Evolutionary conservation across 75 land plant species (phyloP).

Genomic region (Isoetes taiwanensis): DNA sequence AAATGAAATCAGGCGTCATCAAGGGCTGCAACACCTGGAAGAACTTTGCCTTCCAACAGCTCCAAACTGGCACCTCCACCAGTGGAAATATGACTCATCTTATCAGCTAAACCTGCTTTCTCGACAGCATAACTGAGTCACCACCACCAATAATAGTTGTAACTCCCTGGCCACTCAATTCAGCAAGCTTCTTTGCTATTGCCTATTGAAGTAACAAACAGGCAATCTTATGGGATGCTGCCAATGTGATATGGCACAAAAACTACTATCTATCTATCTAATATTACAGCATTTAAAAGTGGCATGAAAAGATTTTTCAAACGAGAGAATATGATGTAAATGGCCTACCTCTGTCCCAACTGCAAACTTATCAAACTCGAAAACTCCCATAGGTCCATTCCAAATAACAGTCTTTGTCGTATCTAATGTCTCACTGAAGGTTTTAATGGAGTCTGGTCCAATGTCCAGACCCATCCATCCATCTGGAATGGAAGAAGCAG

Average conservation of each 20-base stretch:
- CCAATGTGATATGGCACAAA: background rate
- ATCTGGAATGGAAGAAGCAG: slow-evolving; percentile 44
- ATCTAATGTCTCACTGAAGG: slow-evolving; percentile 59
- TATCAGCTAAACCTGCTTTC: slow-evolving; percentile 24
- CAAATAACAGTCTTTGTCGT: slow-evolving; percentile 64
- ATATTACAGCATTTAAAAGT: background rate
- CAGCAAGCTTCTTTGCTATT: slow-evolving; percentile 32
- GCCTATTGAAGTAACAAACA: slow-evolving; percentile 1
- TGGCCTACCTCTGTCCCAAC: slow-evolving; percentile 57
- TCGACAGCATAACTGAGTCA: slow-evolving; percentile 41
- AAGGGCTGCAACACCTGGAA: slow-evolving; percentile 33
- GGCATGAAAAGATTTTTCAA: background rate
- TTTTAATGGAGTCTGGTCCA: slow-evolving; percentile 65
- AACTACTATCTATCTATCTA: too few relatives aligned
- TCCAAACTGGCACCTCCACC: slow-evolving; percentile 45
- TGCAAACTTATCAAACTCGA: slow-evolving; percentile 81
- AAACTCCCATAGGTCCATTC: slow-evolving; percentile 96
- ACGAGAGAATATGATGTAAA: too few relatives aligned
- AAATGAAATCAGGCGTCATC: too few relatives aligned
- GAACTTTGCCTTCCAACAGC: slow-evolving; percentile 36
- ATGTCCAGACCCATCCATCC: slow-evolving; percentile 92
- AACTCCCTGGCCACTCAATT: slow-evolving; percentile 28
- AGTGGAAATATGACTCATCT: slow-evolving; percentile 43
- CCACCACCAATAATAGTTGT: slow-evolving; percentile 40
- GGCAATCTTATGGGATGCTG: background rate